These are phyloP conservation scores for Acacia crassicarpa DNA, from an alignment of 306 rosid genomes.

Conservation along the genomic window DNA sequence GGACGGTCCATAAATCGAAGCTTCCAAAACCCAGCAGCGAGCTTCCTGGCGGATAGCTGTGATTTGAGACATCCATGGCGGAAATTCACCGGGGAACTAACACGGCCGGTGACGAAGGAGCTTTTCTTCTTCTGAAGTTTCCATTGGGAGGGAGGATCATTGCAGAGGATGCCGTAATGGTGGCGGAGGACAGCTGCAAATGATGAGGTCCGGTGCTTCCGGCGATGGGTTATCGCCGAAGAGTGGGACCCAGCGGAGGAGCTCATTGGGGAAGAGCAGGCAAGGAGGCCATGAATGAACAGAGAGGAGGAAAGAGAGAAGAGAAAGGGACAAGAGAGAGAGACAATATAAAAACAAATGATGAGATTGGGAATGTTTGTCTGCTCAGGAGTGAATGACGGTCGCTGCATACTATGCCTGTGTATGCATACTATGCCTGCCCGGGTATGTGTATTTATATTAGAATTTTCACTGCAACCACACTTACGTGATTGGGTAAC, in stretches of 20 bases:
- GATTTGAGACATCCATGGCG: background rate
- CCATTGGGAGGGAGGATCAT: constrained; percentile 33
- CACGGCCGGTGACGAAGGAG: background rate
- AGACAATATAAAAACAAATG: background rate
- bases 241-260: constrained; percentile 16
- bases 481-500: no score
- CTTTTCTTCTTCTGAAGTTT: constrained; percentile 10
- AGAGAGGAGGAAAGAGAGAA: background rate
- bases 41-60: constrained; percentile 48
- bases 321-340: no score
- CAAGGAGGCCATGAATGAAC: constrained; percentile 13
- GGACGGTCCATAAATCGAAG: constrained; percentile 35
- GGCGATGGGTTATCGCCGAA: constrained; percentile 23
- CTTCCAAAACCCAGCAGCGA: constrained; percentile 66
- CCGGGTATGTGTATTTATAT: background rate
- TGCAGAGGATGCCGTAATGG: background rate
- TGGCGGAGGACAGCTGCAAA: background rate
- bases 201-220: background rate
- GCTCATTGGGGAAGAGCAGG: constrained; percentile 29
- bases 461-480: no score
- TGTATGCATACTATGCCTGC: no score
- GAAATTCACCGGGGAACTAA: constrained; percentile 17
- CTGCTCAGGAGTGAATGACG: background rate
- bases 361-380: background rate
- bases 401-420: background rate